Conservation (phyloP, 2,329 filamentous ascomycete species). For the Aspergillus aculeatinus region DNA sequence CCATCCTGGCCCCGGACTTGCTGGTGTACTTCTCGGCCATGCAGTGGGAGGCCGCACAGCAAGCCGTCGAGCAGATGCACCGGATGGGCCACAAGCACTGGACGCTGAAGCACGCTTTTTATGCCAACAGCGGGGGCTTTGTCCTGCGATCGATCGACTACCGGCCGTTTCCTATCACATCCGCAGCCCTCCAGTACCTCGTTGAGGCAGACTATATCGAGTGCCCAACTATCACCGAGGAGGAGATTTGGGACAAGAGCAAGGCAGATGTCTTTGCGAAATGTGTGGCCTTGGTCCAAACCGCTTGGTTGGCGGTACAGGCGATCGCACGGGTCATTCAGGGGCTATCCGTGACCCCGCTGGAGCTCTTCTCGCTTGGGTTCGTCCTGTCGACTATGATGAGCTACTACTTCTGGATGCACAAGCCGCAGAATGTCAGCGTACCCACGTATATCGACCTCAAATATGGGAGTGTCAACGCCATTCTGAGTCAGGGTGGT, state of each 20-base stretch:
- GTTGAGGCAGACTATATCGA: slow-evolving; percentile 1
- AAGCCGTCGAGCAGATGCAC: slow-evolving; percentile 1
- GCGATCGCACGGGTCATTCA: not conserved
- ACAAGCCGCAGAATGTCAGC: slow-evolving; percentile 6
- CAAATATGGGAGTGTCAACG: not conserved
- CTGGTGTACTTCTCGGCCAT: slow-evolving; percentile 5
- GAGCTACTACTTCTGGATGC: slow-evolving; percentile 7
- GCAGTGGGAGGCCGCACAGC: slow-evolving; percentile 6
- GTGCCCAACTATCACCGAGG: slow-evolving; percentile 1
- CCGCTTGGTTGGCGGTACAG: slow-evolving; percentile 1
- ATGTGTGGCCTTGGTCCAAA: slow-evolving; percentile 3
- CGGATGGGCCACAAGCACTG: slow-evolving; percentile 1
- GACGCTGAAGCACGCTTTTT: slow-evolving; percentile 3
- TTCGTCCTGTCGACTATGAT: slow-evolving; percentile 5
- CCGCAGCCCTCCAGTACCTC: not conserved
- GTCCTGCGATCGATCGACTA: not conserved
- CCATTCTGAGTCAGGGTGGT: not conserved
- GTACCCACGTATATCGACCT: not conserved
- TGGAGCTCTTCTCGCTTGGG: slow-evolving; percentile 2
- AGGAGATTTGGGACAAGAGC: slow-evolving; percentile 5
- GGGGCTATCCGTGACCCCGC: not conserved
- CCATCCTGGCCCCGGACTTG: slow-evolving; percentile 1
- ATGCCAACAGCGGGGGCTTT: slow-evolving; percentile 6
- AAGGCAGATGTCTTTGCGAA: slow-evolving; percentile 3
- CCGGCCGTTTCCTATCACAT: slow-evolving; percentile 1